Percentiles rank a stretch among this genome's conserved stretches.
phyloP scores from a whole-genome alignment of 441 rosid genomes.

The Daphne laureola region DNA sequence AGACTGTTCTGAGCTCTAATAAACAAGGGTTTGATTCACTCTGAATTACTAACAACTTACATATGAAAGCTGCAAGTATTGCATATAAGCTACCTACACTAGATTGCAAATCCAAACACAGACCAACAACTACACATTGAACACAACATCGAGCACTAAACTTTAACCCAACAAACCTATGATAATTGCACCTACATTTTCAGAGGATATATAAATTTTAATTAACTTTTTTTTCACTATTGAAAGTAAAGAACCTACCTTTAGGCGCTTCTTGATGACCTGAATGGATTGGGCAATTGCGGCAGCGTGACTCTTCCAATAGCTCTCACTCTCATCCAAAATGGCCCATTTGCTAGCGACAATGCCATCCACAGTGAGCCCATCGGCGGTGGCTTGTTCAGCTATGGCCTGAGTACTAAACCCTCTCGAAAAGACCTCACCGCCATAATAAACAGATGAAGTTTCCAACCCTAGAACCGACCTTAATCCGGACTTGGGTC shows the following conservation, averaged over 20 bases:
- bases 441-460: conserved; percentile 7
- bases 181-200: too few species aligned
- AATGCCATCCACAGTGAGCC: conserved; percentile 69
- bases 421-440: conserved; percentile 11
- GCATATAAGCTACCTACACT: too few species aligned
- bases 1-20: too few species aligned
- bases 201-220: too few species aligned
- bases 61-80: too few species aligned
- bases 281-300: conserved; percentile 87
- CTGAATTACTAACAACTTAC: too few species aligned
- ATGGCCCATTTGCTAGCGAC: conserved; percentile 69
- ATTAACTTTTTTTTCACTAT: too few species aligned
- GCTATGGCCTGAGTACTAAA: conserved; percentile 35
- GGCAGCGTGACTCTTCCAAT: conserved; percentile 94
- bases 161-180: too few species aligned
- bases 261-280: conserved; percentile 82
- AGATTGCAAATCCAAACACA: too few species aligned
- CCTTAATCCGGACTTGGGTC: conserved; percentile 13
- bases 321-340: conserved; percentile 67
- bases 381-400: conserved; percentile 64
- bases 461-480: neutral
- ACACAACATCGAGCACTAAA: too few species aligned
- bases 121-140: too few species aligned
- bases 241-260: conserved; percentile 31
- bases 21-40: too few species aligned